Evolutionary conservation across 257 asterid species (phyloP), one percentile per base, ranked within the genome.

Genomic region (Fraxinus quadrangulata): DNA sequence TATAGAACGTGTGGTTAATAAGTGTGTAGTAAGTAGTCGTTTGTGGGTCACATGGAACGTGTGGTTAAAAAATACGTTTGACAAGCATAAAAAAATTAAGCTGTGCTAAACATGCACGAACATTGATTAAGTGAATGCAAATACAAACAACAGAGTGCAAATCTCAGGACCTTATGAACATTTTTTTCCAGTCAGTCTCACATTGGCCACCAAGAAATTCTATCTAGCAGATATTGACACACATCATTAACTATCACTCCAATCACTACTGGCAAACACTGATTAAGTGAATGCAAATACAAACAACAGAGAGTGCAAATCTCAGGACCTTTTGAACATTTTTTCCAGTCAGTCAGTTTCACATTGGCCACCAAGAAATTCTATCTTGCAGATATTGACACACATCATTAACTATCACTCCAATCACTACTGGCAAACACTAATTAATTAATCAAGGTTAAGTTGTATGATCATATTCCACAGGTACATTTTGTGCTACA

Each of bases 171-270:
- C 9, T 5, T 75, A 26, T 61, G 24, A 45, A 30, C 67, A 73
- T 61, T 28, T 14, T 14, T 23, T 28, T 30, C 34, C 47, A 16
- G 4, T 31, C 13, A 21, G 73, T 23, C 69, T 37, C 71, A 77
- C 23, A 56, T 42, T 42, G 71, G 39, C 13, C 24, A 0, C 5
- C 5, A 14, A 59, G 39, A 24, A 56, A 8, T 61, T 59, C 78
- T 61, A 37, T 36, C 14, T 5, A 14, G 24, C 26, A 75, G 31
- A 36, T 47, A 26, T 67, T 71, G 34, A 67, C 23, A 54, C 39
- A 17, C 70, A 11, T 67, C n/a, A 63, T 24, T 37, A 75, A 69
- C 67, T 77, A 68, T 45, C 67, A 72, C 69, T 51, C n/a, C 73
- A 59, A 69, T 59, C 67, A 21, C 67, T 21, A 59, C 26, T 59